phyloP scores from a whole-genome alignment of 2,329 filamentous ascomycete genomes.

The Ceratocystis lukuohia region DNA sequence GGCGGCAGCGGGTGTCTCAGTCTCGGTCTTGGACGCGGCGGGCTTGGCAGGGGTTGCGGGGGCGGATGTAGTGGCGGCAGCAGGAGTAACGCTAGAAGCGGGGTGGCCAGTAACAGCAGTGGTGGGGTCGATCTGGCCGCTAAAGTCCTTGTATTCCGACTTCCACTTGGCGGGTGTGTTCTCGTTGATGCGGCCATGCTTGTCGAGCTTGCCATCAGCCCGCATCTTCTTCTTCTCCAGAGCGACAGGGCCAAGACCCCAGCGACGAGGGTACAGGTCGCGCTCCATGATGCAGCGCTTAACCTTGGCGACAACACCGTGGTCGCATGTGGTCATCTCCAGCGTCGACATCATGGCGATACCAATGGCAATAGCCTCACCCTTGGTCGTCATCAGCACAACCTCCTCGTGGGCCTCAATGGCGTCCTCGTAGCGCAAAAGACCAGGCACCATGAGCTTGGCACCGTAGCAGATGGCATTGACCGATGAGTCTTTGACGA shows the following conservation, averaged over 20 bases:
- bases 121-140: slow-evolving; percentile 33
- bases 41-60: slow-evolving; percentile 25
- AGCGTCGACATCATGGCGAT: slow-evolving; percentile 98
- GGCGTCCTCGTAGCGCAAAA: slow-evolving; percentile 78
- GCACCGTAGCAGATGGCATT: slow-evolving; percentile 98
- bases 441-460: slow-evolving; percentile 94
- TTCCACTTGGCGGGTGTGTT: slow-evolving; percentile 90
- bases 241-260: slow-evolving; percentile 88
- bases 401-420: slow-evolving; percentile 95
- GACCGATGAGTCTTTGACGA: slow-evolving; percentile 73
- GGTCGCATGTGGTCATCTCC: slow-evolving; percentile 91
- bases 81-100: slow-evolving; percentile 33
- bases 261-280: slow-evolving; percentile 89
- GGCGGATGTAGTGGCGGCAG: slow-evolving; percentile 22
- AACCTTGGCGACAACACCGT: slow-evolving; percentile 95
- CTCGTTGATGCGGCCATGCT: slow-evolving; percentile 88
- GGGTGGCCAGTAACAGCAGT: slow-evolving; percentile 34
- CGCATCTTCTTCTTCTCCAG: slow-evolving; percentile 99
- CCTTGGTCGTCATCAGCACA: slow-evolving; percentile 97
- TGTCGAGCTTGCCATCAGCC: slow-evolving; percentile 93
- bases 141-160: slow-evolving; percentile 82
- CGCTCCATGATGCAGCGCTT: slow-evolving; percentile 99
- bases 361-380: slow-evolving; percentile 90
- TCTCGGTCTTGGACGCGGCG: slow-evolving; percentile 26
- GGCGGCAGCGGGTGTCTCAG: slow-evolving; percentile 29